Conservation (phyloP, 345 rosid species). For the Moringa oleifera region DNA sequence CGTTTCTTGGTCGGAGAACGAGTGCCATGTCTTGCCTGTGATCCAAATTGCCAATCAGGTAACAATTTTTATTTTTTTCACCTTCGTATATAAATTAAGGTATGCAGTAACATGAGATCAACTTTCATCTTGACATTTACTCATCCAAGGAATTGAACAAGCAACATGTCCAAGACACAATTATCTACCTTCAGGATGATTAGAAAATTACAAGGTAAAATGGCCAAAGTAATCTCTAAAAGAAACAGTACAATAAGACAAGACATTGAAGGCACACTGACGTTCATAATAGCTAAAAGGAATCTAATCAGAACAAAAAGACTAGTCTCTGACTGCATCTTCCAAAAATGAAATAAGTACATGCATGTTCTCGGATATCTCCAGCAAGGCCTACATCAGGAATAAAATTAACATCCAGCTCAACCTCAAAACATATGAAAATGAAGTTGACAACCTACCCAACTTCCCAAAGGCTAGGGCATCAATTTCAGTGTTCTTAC, state of each 20-base stretch:
- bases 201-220: not conserved
- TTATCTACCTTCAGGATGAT: not conserved
- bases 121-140: not conserved
- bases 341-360: not conserved
- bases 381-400: not conserved
- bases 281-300: too few species aligned
- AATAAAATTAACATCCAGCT: not conserved
- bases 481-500: too few species aligned
- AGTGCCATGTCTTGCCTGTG: slow-evolving; percentile 93
- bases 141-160: not conserved
- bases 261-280: too few species aligned
- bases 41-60: not conserved
- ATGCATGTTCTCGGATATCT: not conserved
- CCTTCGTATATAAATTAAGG: too few species aligned
- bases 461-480: too few species aligned
- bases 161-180: not conserved
- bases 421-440: not conserved
- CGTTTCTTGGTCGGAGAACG: slow-evolving; percentile 93
- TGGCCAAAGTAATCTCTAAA: not conserved
- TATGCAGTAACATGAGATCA: not conserved
- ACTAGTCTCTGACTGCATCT: not conserved
- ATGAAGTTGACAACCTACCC: too few species aligned
- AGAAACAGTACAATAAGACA: too few species aligned
- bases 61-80: not conserved
- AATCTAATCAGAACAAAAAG: not conserved